These are phyloP conservation scores for Xylaria longipes DNA, from an alignment of 495 filamentous ascomycete genomes.

Conservation along the genomic window DNA sequence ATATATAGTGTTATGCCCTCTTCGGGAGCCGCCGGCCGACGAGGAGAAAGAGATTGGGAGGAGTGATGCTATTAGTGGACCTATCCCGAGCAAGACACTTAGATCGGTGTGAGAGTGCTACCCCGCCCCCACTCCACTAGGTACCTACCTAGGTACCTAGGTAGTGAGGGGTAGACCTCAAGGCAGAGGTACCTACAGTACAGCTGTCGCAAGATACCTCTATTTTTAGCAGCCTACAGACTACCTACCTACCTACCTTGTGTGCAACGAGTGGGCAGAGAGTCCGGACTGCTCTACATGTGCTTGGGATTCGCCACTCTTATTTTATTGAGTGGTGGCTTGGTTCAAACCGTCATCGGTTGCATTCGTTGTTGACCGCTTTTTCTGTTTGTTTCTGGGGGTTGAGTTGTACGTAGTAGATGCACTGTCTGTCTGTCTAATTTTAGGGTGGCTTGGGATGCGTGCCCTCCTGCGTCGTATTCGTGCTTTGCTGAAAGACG, in stretches of 20 bases:
- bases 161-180: too few relatives aligned
- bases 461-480: neutral
- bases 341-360: neutral
- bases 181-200: neutral
- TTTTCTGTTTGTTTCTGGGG: neutral
- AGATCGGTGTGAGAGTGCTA: slow-evolving; percentile 17
- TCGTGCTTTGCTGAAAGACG: neutral
- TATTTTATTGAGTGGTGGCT: neutral
- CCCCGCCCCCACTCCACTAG: slow-evolving; percentile 19
- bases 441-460: slow-evolving; percentile 9
- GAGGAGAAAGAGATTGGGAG: neutral
- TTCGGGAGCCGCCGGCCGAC: slow-evolving; percentile 16
- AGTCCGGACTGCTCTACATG: neutral
- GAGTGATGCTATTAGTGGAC: slow-evolving; percentile 2
- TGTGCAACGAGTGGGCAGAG: too few relatives aligned
- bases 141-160: neutral
- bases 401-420: neutral
- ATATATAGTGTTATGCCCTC: neutral
- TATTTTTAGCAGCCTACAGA: slow-evolving; percentile 2
- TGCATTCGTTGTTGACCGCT: slow-evolving; percentile 4
- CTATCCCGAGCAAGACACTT: neutral
- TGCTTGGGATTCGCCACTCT: neutral
- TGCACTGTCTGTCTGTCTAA: neutral
- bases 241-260: too few relatives aligned
- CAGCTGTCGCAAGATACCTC: neutral